Percentiles rank a stretch among this genome's conserved stretches.
phyloP scores from a whole-genome alignment of 768 basidiomycete genomes.

The Rhodosporidiobolus odoratus region DNA sequence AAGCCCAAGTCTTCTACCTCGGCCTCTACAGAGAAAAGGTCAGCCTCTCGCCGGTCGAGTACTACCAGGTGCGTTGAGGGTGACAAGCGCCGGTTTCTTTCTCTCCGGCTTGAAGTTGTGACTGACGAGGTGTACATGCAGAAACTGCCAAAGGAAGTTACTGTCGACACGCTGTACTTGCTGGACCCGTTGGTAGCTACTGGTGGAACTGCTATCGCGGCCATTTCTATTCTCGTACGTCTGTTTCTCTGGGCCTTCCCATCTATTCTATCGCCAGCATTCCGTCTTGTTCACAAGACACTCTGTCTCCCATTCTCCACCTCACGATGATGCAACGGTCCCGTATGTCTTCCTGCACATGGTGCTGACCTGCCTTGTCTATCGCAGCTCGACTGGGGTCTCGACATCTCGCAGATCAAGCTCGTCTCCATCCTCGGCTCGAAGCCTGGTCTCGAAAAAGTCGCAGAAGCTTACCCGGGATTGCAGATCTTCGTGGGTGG shows the following conservation, averaged over 20 bases:
- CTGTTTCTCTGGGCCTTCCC: neutral
- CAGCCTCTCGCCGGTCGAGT: conserved; percentile 40
- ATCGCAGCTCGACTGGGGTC: conserved; percentile 46
- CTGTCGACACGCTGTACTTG: conserved; percentile 76
- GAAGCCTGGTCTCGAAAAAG: conserved; percentile 62
- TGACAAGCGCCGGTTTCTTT: neutral
- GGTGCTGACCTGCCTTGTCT: neutral
- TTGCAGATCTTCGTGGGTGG: conserved; percentile 60
- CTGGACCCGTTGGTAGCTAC: conserved; percentile 92
- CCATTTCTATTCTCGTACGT: conserved; percentile 67
- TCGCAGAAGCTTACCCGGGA: conserved; percentile 64
- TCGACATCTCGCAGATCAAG: conserved; percentile 65
- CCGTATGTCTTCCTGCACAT: too few species aligned
- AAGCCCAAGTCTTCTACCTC: conserved; percentile 80
- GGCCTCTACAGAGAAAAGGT: conserved; percentile 53
- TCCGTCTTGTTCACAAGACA: too few species aligned
- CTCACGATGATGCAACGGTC: neutral
- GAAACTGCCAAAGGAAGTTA: conserved; percentile 68
- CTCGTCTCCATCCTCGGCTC: conserved; percentile 76
- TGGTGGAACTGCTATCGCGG: conserved; percentile 84
- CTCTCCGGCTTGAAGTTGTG: neutral
- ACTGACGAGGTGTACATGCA: neutral
- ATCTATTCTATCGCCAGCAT: conserved; percentile 61
- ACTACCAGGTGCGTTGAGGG: conserved; percentile 33
- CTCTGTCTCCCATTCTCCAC: neutral